Evolutionary conservation across 2,329 filamentous ascomycete species (phyloP).

Genomic region (Hymenoscyphus fructigenus): DNA sequence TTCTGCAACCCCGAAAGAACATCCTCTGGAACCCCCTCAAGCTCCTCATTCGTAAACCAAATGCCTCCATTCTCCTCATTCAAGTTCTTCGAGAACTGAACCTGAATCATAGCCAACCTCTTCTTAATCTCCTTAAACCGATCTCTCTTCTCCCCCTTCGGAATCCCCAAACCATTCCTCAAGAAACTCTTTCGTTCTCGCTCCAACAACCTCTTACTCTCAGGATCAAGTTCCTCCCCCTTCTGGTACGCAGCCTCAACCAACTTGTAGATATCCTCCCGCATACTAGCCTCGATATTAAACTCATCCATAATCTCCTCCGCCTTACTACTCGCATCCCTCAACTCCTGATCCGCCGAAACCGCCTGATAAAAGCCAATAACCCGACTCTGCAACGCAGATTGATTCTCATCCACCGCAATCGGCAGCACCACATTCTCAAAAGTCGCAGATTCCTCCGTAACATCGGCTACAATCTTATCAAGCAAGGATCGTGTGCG

Average conservation of each 20-base stretch:
- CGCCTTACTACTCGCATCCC: slow-evolving; percentile 74
- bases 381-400: slow-evolving; percentile 60
- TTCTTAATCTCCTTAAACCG: slow-evolving; percentile 88
- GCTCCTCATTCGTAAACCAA: slow-evolving; percentile 73
- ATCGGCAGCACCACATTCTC: slow-evolving; percentile 61
- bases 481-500: slow-evolving; percentile 63
- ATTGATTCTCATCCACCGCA: slow-evolving; percentile 68
- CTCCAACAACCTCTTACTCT: slow-evolving; percentile 71
- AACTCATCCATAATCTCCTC: slow-evolving; percentile 77
- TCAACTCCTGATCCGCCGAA: slow-evolving; percentile 64
- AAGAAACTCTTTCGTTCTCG: slow-evolving; percentile 78
- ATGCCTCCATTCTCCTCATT: slow-evolving; percentile 81
- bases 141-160: slow-evolving; percentile 67
- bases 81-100: slow-evolving; percentile 75
- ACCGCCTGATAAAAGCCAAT: slow-evolving; percentile 81
- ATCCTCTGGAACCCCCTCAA: slow-evolving; percentile 73
- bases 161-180: slow-evolving; percentile 70
- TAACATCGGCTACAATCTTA: slow-evolving; percentile 58
- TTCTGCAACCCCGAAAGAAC: slow-evolving; percentile 66
- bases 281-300: slow-evolving; percentile 74
- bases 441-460: slow-evolving; percentile 52
- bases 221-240: slow-evolving; percentile 63
- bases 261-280: slow-evolving; percentile 74
- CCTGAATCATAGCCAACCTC: slow-evolving; percentile 70
- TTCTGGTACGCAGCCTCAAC: slow-evolving; percentile 59